Evolutionary conservation across 345 rosid genomes (phyloP).

Genomic region (Gossypium rotundifolium): DNA sequence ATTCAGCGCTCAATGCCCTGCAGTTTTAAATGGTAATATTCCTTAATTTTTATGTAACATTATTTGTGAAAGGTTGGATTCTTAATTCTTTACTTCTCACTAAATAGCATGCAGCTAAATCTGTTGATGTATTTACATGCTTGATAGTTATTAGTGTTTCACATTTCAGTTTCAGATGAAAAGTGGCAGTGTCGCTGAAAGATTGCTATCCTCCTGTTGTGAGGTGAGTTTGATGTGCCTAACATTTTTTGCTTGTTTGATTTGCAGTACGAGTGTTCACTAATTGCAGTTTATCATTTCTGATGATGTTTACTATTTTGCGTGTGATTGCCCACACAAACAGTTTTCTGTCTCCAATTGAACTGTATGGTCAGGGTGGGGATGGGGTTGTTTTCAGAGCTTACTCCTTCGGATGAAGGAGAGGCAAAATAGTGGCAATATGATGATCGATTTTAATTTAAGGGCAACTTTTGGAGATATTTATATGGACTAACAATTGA

Average conservation of each 20-base stretch:
- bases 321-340: neutral
- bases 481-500: neutral
- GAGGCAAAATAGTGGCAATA: constrained; percentile 3
- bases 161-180: constrained; percentile 44
- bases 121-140: constrained; percentile 11
- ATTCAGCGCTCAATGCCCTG: neutral
- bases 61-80: neutral
- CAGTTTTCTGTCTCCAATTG: neutral
- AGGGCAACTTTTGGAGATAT: neutral
- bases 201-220: constrained; percentile 66
- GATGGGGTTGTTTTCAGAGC: neutral
- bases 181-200: constrained; percentile 61
- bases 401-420: neutral
- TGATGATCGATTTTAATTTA: neutral
- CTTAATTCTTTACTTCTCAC: neutral
- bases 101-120: neutral
- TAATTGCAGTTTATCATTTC: neutral
- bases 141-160: constrained; percentile 19
- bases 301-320: neutral
- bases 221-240: constrained; percentile 44
- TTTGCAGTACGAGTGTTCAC: neutral
- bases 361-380: neutral
- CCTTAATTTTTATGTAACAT: neutral
- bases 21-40: neutral
- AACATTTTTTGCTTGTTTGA: neutral